Evolutionary conservation across 2,329 filamentous ascomycete species (phyloP), one percentile per base, ranked within the genome.

Genomic region (Colletotrichum paranaense): DNA sequence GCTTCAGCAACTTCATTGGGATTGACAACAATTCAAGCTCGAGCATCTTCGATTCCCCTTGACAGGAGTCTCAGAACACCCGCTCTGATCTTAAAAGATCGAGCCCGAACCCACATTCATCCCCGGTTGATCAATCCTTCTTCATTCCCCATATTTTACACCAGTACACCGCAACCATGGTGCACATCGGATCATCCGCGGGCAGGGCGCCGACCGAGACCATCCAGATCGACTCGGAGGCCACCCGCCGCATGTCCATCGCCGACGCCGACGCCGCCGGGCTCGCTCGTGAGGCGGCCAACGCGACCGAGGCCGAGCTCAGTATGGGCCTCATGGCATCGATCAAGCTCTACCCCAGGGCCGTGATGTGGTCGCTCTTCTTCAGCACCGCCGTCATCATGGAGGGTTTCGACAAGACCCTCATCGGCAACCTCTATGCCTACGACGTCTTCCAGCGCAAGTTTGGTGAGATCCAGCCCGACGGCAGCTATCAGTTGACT

Each of bases 401-500:
- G 81, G 81, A 83, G 64, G 81, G 81, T 7, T 76, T 67, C 42
- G 69, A 70, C 56, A 70, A 75, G 35, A 70, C 74, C 5, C 69
- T 75, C 30, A 66, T 75, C 53, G 71, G 66, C 28, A 68, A 65
- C 56, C 59, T 75, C 30, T 75, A 60, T 62, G 74, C 73, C n/a
- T 75, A 75, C 42, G 68, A 73, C 19, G 62, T 77, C 22, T 87
- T 82, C 72, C 79, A 80, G 55, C 79, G 75, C 71, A 83, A 80
- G 65, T 88, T 85, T 68, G 86, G 86, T 9, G 65, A 76, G 7
- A 55, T 67, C 35, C 77, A 79, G 14, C 73, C 78, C 1, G 77
- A 86, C 32, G 85, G 82, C 1, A 79, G 75, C 0, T 88, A 88
- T 72, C 80, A 88, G 71, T 78, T 90, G 60, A 84, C 85, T 1